Percentiles rank a stretch among this genome's conserved stretches.
Conservation (phyloP, 345 rosid species). For the Salix udensis region DNA sequence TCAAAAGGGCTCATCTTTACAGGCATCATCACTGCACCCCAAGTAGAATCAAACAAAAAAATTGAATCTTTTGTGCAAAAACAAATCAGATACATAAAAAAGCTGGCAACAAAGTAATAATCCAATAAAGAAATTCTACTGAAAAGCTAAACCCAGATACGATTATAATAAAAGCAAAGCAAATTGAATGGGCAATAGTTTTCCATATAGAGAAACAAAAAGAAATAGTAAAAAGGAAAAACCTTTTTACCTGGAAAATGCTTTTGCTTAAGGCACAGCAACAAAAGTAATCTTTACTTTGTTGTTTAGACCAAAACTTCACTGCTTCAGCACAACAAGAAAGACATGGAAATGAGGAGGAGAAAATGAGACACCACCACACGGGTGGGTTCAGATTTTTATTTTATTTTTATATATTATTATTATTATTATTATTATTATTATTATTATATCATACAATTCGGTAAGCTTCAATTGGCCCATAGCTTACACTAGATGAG, state of each 20-base stretch:
- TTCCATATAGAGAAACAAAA: not conserved
- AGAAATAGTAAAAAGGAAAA: not conserved
- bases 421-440: too few relatives aligned
- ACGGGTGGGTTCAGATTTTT: not conserved
- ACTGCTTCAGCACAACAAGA: not conserved
- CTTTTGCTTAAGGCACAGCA: not conserved
- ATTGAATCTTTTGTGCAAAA: not conserved
- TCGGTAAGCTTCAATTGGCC: too few relatives aligned
- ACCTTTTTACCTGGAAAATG: not conserved
- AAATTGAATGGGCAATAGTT: not conserved
- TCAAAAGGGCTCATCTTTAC: not conserved
- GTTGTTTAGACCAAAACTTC: not conserved
- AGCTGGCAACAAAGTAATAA: not conserved
- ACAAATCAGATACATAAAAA: not conserved
- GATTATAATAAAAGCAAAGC: conserved; percentile 5
- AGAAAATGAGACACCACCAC: not conserved
- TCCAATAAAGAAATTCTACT: not conserved
- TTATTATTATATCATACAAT: too few relatives aligned
- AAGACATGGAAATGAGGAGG: not conserved
- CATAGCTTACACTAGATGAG: too few relatives aligned
- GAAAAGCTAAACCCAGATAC: not conserved
- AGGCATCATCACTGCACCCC: not conserved
- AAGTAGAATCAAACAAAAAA: not conserved
- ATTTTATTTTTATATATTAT: too few relatives aligned
- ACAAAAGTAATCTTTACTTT: not conserved